These are phyloP conservation scores for Excoecaria agallocha DNA, from an alignment of 345 rosid genomes.

Conservation along the genomic window DNA sequence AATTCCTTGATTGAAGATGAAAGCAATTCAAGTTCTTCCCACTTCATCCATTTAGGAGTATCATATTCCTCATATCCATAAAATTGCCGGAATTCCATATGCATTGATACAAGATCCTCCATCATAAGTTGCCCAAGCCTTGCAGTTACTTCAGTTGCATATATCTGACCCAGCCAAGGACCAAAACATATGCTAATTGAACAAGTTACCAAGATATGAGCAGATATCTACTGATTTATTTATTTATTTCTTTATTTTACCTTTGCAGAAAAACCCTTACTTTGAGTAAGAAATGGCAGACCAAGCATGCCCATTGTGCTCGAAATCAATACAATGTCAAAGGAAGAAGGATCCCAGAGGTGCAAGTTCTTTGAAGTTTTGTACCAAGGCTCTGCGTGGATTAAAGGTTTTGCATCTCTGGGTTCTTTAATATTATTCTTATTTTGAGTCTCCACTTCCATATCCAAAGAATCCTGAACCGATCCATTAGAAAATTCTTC, in stretches of 20 bases:
- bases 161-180: slow-evolving; percentile 44
- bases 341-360: slow-evolving; percentile 71
- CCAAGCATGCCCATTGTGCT: slow-evolving; percentile 84
- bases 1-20: slow-evolving; percentile 50
- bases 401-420: slow-evolving; percentile 33
- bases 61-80: slow-evolving; percentile 51
- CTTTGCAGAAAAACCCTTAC: slow-evolving; percentile 68
- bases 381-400: slow-evolving; percentile 75
- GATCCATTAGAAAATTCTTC: slow-evolving; percentile 27
- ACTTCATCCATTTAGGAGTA: slow-evolving; percentile 64
- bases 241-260: slow-evolving; percentile 27
- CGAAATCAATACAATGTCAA: slow-evolving; percentile 72
- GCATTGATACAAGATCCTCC: slow-evolving; percentile 86
- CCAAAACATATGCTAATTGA: slow-evolving; percentile 4
- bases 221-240: no score
- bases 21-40: slow-evolving; percentile 60
- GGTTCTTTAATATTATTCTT: slow-evolving; percentile 36
- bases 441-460: slow-evolving; percentile 32
- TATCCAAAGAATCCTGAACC: slow-evolving; percentile 20
- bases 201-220: slow-evolving; percentile 11
- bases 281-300: slow-evolving; percentile 67
- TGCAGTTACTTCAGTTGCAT: slow-evolving; percentile 68
- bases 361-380: slow-evolving; percentile 68
- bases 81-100: slow-evolving; percentile 53
- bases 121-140: slow-evolving; percentile 78